A percentile compares a stretch with the other conserved stretches of the same genome.
These are phyloP conservation scores for Backusella luteola DNA, from an alignment of 192 early-diverging fungal genomes.

Conservation along the genomic window DNA sequence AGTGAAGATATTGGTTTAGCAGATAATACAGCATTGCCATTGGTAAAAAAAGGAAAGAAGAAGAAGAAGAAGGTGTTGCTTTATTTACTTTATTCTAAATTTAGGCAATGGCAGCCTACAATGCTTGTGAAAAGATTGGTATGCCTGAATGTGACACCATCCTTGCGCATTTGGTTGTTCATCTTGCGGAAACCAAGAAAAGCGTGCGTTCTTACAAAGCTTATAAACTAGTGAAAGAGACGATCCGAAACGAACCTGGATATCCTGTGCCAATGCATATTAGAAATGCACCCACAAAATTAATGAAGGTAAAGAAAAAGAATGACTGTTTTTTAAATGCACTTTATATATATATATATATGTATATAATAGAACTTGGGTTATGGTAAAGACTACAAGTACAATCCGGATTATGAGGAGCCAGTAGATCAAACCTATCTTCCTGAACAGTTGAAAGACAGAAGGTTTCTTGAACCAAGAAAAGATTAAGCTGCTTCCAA, in stretches of 20 bases:
- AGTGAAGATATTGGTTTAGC: conserved; percentile 90
- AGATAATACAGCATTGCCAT: conserved; percentile 71
- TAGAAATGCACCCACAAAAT: conserved; percentile 73
- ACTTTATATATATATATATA: neutral
- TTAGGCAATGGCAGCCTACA: conserved; percentile 70
- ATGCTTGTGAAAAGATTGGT: conserved; percentile 84
- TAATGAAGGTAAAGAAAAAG: conserved; percentile 62
- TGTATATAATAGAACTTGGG: conserved; percentile 53
- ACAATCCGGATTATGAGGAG: conserved; percentile 75
- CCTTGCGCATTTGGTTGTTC: conserved; percentile 74
- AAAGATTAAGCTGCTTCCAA: neutral
- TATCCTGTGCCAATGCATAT: conserved; percentile 86
- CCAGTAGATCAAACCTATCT: conserved; percentile 80
- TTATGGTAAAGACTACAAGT: conserved; percentile 80
- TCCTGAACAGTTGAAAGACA: conserved; percentile 59
- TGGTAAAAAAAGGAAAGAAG: conserved; percentile 37
- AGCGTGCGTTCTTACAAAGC: conserved; percentile 82
- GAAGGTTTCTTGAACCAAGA: conserved; percentile 54
- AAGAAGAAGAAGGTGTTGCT: neutral
- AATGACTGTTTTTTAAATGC: neutral
- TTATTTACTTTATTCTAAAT: neutral
- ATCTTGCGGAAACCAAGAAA: conserved; percentile 80
- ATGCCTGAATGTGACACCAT: conserved; percentile 92
- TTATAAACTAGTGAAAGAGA: conserved; percentile 62
- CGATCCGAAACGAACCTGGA: conserved; percentile 55